Evolutionary conservation across 2,329 filamentous ascomycete genomes (phyloP), one percentile per base, ranked within the genome.

Genomic region (Calonectria hongkongensis): DNA sequence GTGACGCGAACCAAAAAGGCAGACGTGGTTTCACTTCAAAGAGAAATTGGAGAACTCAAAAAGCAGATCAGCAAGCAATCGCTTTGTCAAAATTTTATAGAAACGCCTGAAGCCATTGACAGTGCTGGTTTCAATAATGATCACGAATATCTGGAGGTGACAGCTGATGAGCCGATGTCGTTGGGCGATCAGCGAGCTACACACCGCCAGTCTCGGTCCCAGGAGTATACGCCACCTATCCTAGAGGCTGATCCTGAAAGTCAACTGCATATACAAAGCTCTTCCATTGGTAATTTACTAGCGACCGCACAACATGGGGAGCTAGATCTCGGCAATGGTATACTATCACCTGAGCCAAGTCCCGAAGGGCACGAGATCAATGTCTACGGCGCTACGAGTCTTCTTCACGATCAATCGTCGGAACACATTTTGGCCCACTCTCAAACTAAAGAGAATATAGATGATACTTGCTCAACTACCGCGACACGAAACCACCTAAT

Each of bases 1-100:
- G 50, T 28, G 16, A 56, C 28, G 25, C 50, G 50, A 56, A 21
- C 50, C 50, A 56, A 36, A n/a, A 56, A 56, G 18, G 50, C 50
- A 18, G 50, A 56, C 21, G 50, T 36, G 16, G 12, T 36, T 36
- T 36, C 50, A 21, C 50, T 56, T 21, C 50, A 56, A 25, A 36
- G 16, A 9, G 16, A 56, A 56, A 18, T 56, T 27, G 30, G 30
- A 56, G 50, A 56, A n/a, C 18, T 56, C 12, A n/a, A 56, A 36
- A 18, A 56, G 39, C 9, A 56, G 15, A 39, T 39, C 39, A 15
- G 30, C n/a, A 39, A 25, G 30, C 51, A 56, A 56, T 25, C 51
- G 13, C 4, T 13, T 15, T 9, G 12, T 21, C 1, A 21, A 36
- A 4, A 9, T 6, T 15, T 10, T 7, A 39, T 18, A 5, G 18